Percentiles rank a stretch among this genome's conserved stretches.
These are phyloP conservation scores for Areca catechu DNA, from an alignment of 176 grass and related monocot species.

Conservation along the genomic window DNA sequence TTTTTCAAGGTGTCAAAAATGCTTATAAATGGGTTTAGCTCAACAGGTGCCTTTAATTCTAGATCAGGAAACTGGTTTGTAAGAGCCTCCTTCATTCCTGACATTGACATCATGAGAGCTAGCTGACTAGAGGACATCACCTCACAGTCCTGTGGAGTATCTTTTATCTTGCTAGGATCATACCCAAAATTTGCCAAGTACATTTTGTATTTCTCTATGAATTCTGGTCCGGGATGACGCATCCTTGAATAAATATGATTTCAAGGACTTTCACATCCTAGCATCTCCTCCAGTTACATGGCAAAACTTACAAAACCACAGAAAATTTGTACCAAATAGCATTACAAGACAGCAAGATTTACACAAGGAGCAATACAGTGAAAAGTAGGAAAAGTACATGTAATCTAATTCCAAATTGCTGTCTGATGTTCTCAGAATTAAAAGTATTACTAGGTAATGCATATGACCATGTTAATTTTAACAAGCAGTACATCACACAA, in stretches of 20 bases:
- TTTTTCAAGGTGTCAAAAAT: slow-evolving; percentile 86
- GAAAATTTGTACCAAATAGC: too few species aligned
- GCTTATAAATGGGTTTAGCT: slow-evolving; percentile 69
- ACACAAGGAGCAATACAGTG: too few species aligned
- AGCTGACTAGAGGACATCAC: slow-evolving; percentile 58
- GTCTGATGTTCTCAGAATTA: too few species aligned
- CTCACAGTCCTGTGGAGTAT: slow-evolving; percentile 83
- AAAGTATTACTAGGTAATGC: too few species aligned
- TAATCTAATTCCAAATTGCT: too few species aligned
- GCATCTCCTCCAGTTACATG: background rate
- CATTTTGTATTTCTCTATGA: slow-evolving; percentile 79
- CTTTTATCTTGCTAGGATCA: slow-evolving; percentile 69
- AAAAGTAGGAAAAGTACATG: too few species aligned
- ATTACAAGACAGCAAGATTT: too few species aligned
- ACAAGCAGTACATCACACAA: too few species aligned
- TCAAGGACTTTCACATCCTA: slow-evolving; percentile 3
- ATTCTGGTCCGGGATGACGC: slow-evolving; percentile 60
- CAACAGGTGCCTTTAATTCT: slow-evolving; percentile 44
- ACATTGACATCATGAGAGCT: slow-evolving; percentile 79
- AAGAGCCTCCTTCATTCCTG: slow-evolving; percentile 66
- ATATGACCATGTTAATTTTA: too few species aligned
- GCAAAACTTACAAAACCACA: background rate
- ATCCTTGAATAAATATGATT: slow-evolving; percentile 88
- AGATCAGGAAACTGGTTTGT: slow-evolving; percentile 84
- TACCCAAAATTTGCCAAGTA: slow-evolving; percentile 61